A percentile compares a stretch with the other conserved stretches of the same genome.
These are phyloP conservation scores for Aspergillus ustus DNA, from an alignment of 2,329 filamentous ascomycete genomes.

Conservation along the genomic window DNA sequence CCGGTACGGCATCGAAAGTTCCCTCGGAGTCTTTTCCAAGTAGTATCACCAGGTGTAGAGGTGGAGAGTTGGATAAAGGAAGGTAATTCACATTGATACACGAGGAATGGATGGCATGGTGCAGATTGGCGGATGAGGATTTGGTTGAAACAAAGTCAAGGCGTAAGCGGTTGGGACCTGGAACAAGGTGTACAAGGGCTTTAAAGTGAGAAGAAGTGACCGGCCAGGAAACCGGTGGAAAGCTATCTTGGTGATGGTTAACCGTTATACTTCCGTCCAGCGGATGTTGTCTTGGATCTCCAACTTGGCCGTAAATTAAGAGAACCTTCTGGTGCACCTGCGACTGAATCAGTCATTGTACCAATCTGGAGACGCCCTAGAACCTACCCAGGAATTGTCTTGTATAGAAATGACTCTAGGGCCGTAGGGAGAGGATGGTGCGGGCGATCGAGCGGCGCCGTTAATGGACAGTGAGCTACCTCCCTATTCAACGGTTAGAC, in stretches of 20 bases:
- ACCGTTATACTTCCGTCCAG: conserved; percentile 81
- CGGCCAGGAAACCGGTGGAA: conserved; percentile 83
- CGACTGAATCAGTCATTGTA: neutral
- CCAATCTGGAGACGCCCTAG: neutral
- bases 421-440: conserved; percentile 76
- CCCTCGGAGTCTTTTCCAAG: conserved; percentile 85
- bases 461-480: conserved; percentile 40
- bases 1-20: conserved; percentile 81
- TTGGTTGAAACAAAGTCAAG: conserved; percentile 89
- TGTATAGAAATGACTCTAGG: conserved; percentile 78
- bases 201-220: conserved; percentile 92
- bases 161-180: conserved; percentile 84
- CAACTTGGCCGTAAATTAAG: conserved; percentile 79
- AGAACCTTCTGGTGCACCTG: conserved; percentile 92
- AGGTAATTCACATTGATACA: conserved; percentile 86
- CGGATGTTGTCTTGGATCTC: conserved; percentile 68
- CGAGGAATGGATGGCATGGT: conserved; percentile 73
- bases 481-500: conserved; percentile 32
- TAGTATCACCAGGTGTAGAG: conserved; percentile 86
- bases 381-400: conserved; percentile 82
- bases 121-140: conserved; percentile 66
- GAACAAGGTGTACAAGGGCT: conserved; percentile 83
- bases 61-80: conserved; percentile 75
- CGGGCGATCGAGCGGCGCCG: conserved; percentile 52
- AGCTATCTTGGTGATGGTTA: conserved; percentile 80